phyloP scores from a whole-genome alignment of 23 red algal species.

The Pyropia haitanensis region DNA sequence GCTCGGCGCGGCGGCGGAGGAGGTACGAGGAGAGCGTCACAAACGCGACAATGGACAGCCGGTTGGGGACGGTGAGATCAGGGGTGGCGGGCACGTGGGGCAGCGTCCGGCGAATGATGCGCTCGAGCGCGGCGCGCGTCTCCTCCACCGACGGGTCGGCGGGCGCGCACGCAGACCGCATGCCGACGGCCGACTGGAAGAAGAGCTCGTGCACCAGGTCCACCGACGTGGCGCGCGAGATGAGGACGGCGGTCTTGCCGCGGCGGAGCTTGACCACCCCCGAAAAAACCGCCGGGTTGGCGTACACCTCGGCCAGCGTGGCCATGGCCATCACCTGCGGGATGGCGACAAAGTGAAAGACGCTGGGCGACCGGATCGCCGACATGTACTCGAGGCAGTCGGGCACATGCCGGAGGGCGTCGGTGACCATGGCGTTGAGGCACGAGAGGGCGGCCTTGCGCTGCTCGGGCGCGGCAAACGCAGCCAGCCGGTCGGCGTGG shows the following conservation, averaged over 20 bases:
- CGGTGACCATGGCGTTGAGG: conserved; percentile 91
- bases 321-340: conserved; percentile 99
- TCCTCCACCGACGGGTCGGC: conserved; percentile 68
- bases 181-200: conserved; percentile 40
- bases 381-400: conserved; percentile 95
- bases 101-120: conserved; percentile 39
- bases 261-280: conserved; percentile 86
- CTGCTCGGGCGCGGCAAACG: conserved; percentile 49
- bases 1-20: conserved; percentile 68
- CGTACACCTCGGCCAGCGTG: conserved; percentile 72
- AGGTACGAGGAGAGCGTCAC: conserved; percentile 67
- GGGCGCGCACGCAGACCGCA: conserved; percentile 32
- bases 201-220: conserved; percentile 51
- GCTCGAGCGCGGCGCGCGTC: conserved; percentile 44
- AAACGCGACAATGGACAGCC: conserved; percentile 72
- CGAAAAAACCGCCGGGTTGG: conserved; percentile 77
- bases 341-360: conserved; percentile 97
- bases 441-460: conserved; percentile 44
- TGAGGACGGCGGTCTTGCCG: conserved; percentile 71
- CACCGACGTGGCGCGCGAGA: conserved; percentile 57
- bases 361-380: conserved; percentile 27
- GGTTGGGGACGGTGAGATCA: conserved; percentile 73
- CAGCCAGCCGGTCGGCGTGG: conserved; percentile 60
- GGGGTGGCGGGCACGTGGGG: conserved; percentile 57
- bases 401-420: conserved; percentile 85